A percentile compares a stretch with the other conserved stretches of the same genome.
Conservation (phyloP, 1,139 yeast genomes). For the Geotrichum klebahnii region DNA sequence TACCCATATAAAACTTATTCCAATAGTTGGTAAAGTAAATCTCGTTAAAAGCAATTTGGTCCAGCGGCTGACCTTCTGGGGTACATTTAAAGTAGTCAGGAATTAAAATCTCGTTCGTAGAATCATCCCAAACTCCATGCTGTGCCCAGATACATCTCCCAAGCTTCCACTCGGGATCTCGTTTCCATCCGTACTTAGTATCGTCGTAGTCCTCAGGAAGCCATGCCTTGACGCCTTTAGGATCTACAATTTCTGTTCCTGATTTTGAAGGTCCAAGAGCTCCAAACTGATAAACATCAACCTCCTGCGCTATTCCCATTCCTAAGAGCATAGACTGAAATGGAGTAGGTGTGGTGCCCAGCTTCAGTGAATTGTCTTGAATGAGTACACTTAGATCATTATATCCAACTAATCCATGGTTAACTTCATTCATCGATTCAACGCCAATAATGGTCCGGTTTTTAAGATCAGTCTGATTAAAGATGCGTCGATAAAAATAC, state of each 20-base stretch:
- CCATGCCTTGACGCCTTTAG: constrained; percentile 68
- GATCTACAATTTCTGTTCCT: constrained; percentile 46
- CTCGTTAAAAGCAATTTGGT: constrained; percentile 57
- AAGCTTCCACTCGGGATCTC: constrained; percentile 59
- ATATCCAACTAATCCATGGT: constrained; percentile 38
- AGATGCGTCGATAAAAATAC: constrained; percentile 52
- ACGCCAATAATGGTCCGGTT: constrained; percentile 59
- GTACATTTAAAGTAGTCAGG: constrained; percentile 48
- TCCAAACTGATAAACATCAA: constrained; percentile 62
- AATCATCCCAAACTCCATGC: constrained; percentile 66
- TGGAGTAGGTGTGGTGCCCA: constrained; percentile 36
- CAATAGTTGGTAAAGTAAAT: constrained; percentile 58
- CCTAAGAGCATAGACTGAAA: constrained; percentile 48
- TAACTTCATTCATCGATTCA: constrained; percentile 87
- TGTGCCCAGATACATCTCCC: constrained; percentile 79
- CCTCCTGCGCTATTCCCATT: constrained; percentile 61
- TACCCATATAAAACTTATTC: constrained; percentile 44
- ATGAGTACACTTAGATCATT: constrained; percentile 32
- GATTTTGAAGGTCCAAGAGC: constrained; percentile 57
- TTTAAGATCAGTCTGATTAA: constrained; percentile 48
- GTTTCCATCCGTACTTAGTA: constrained; percentile 60
- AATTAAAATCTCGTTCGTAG: constrained; percentile 37
- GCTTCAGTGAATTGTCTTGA: constrained; percentile 28
- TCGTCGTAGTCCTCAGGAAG: constrained; percentile 46
- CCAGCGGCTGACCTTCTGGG: constrained; percentile 39